Base-by-base conservation (phyloP, 1,284 basidiomycete genomes). In the Malassezia nana region DNA sequence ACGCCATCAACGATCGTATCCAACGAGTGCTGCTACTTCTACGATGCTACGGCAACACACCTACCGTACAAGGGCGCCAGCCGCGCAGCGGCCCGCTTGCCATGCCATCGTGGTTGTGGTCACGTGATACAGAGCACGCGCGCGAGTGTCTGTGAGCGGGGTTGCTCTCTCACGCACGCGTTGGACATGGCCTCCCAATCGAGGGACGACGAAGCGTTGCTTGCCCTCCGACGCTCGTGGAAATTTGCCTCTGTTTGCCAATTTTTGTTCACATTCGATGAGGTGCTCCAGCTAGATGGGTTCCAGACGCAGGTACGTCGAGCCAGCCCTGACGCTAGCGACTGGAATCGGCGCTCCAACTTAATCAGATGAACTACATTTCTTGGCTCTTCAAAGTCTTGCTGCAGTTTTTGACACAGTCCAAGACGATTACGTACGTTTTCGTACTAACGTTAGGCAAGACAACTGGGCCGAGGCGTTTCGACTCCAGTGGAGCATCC, bases 291-390 rank as follows among this genome's bases (percentile, higher is more conserved):
- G 32, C 59, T 72, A 50, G 64, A 62, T 35, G 67, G 65, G 31
- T 69, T 69, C 51, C 60, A 70, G 47, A 67, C 70, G 10, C 62
- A 68, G 30, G 63, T 63, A 53, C 43, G 58, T 57, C 3, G n/a
- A 2, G 25, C 18, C 18, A 20, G n/a, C 33, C n/a, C 32, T 39
- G 16, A 20, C 38, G 5, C 9, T 29, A 57, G 39, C 47, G 47
- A 16, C 69, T 80, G n/a, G 79, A 80, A 58, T 52, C 58, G 18
- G 79, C 54, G 31, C 33, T 56, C 25, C 43, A 46, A n/a, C 28
- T 22, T 8, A 18, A 18, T 9, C 25, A 55, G 15, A 46, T 39
- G 30, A 12, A 13, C 15, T 30, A 32, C 28, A 35, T 51, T 24
- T 41, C 40, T 1, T 28, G n/a, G 33, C 47, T 55, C 18, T 39